Conservation (phyloP, 78 protist species). For the Dictyostelium brefeldianum region DNA sequence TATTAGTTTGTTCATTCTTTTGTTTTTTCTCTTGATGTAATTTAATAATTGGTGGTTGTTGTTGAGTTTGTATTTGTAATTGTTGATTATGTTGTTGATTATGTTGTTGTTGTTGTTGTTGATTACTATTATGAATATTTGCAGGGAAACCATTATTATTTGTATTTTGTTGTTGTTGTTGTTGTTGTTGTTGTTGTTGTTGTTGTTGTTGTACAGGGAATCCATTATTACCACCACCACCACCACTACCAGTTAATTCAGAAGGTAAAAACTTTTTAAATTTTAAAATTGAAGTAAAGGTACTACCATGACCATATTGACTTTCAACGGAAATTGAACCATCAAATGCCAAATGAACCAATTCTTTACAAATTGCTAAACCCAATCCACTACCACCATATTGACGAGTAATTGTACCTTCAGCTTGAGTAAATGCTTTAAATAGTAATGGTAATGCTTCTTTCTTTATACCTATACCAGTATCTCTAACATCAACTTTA, state of each 20-base stretch:
- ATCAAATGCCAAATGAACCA: conserved; percentile 43
- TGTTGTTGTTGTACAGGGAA: background rate
- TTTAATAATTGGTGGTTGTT: background rate
- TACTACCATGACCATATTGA: conserved; percentile 58
- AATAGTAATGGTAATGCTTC: conserved; percentile 71
- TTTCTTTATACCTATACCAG: conserved; percentile 67
- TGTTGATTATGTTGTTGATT: background rate
- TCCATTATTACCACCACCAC: no score
- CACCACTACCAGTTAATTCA: background rate
- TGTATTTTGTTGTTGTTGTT: background rate
- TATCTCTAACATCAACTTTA: conserved; percentile 59
- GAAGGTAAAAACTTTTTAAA: conserved; percentile 31
- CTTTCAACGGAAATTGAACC: conserved; percentile 60
- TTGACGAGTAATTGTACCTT: conserved; percentile 62
- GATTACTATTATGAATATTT: background rate
- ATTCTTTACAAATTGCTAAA: conserved; percentile 59
- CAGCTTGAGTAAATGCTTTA: conserved; percentile 75
- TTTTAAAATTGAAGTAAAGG: conserved; percentile 3
- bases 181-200: background rate
- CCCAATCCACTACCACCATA: conserved; percentile 72
- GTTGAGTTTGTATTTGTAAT: background rate
- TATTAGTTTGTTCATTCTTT: background rate
- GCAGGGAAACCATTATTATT: background rate
- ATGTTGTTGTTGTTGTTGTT: background rate
- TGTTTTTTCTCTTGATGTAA: background rate